Conservation (phyloP, 2,329 filamentous ascomycete species). For the Leptographium wingfieldii region DNA sequence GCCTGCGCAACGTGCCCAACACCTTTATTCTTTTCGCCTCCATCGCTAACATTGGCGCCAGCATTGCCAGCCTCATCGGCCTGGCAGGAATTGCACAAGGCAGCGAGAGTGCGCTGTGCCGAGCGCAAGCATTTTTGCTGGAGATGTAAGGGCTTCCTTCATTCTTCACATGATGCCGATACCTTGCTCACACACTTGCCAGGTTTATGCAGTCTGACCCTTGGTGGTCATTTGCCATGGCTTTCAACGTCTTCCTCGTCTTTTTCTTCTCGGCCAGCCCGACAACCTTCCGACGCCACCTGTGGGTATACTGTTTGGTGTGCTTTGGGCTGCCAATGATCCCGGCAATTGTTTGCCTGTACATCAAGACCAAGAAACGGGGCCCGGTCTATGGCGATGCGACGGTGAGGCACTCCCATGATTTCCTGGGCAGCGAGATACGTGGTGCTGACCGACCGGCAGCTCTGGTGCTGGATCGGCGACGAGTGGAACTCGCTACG, state of each 20-base stretch:
- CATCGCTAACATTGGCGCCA: constrained; percentile 45
- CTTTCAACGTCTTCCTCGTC: constrained; percentile 64
- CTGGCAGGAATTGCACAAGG: constrained; percentile 48
- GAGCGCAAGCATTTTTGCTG: constrained; percentile 47
- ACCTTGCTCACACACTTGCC: constrained; percentile 16
- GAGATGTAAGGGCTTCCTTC: constrained; percentile 46
- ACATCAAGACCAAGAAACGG: constrained; percentile 30
- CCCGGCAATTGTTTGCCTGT: constrained; percentile 52
- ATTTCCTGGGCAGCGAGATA: neutral
- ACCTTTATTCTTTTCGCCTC: constrained; percentile 51
- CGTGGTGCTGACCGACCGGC: neutral
- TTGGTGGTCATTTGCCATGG: constrained; percentile 72
- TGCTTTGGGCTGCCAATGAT: constrained; percentile 63
- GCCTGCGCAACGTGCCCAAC: constrained; percentile 45
- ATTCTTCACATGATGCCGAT: too few species aligned
- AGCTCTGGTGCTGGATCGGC: constrained; percentile 53
- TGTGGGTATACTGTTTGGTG: constrained; percentile 55
- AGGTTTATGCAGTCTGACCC: constrained; percentile 71
- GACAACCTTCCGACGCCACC: constrained; percentile 58
- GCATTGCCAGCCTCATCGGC: constrained; percentile 57
- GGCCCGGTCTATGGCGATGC: constrained; percentile 41
- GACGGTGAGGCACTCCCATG: constrained; percentile 28
- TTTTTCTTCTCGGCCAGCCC: constrained; percentile 48
- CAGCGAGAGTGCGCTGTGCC: constrained; percentile 43
- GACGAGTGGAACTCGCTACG: constrained; percentile 40